Base-by-base conservation (phyloP, 2,329 filamentous ascomycete species). In the Rutstroemia sydowiana region DNA sequence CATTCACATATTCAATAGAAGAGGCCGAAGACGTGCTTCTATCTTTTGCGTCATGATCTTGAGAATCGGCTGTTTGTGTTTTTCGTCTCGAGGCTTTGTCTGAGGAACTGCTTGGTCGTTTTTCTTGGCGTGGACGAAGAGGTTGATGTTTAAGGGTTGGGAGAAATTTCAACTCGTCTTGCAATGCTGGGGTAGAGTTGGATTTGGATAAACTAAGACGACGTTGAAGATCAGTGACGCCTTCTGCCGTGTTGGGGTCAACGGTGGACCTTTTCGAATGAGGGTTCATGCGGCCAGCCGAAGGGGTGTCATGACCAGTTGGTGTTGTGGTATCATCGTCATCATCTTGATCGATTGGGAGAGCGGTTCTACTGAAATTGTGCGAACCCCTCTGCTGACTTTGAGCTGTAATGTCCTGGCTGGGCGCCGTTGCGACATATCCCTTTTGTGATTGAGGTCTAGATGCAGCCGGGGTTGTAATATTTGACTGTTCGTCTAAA, bases 141-240 rank as follows among this genome's bases (percentile, higher is more conserved):
- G 70, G 62, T 37, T 71, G 71, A 36, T 72, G 69, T 37, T 68
- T 70, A 4, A 68, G 61, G n/a, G 67, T 59, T 1, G 71, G 69
- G 18, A 68, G 61, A 52, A 68, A 71, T 48, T 59, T 68, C 13
- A 67, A 51, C 45, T 63, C 57, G 45, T 51, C 28, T 23, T 51
- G 31, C 3, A 51, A 14, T 23, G 48, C 32, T 30, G 41, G 59
- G 53, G 21, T 61, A 37, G n/a, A 60, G 48, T 36, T 59, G 56
- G 2, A 58, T 61, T 45, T 61, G 59, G 11, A 55, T 48, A 28
- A 56, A 46, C 48, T 51, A 11, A 51, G 48, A 18, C 48, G 45
- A 8, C 48, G 18, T 31, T 48, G 50, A 40, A 48, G 45, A 43
- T 52, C 30, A 36, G 50, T 34, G 21, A 48, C 21, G n/a, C 44